Base-by-base conservation (phyloP, 208 protist genomes). In the Acanthamoeba royreba region DNA sequence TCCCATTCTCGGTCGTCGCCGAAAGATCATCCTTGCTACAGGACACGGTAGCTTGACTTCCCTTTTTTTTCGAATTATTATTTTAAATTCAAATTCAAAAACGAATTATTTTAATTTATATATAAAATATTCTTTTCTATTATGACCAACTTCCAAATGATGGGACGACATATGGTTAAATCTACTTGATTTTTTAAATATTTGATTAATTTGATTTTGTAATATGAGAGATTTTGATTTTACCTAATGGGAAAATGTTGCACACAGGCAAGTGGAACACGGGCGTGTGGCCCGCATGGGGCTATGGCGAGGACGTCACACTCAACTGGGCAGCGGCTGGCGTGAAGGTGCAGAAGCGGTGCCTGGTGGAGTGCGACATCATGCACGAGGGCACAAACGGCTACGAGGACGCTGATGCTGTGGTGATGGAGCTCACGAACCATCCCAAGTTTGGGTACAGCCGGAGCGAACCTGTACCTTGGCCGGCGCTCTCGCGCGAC, bases 341-440 rank as follows among this genome's bases (percentile, higher is more conserved):
- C 43, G 79, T 87, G 19, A 38, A 87, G 33, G 79, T 87, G 9
- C 47, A 35, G 4, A 87, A 87, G 79, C 42, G 17, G 79, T 87
- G 79, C 43, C 19, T 45, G 17, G 43, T 87, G 13, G 79, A 87
- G 79, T 87, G 79, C 79, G 79, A 87, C 33, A 87, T 87, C 43
- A 8, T 55, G 46, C 79, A 87, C 43, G 79, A 87, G 49, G 43
- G 46, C 43, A 5, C 42, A n/a, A 19, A 7, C 31, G 43, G 49
- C 79, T 52, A 87, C 79, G 49, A 66, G 33, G 43, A 58, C 49
- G 79, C 79, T 31, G 79, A 87, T 38, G 79, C 79, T 4, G 49
- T 87, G 46, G 79, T 87, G 46, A 87, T 87, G 79, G 79, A 87
- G 49, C 49, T 87, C n/a, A 87, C 79, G 43, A 87, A 87, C 79